Evolutionary conservation across 1,284 basidiomycete genomes (phyloP), one percentile per base, ranked within the genome.

Genomic region (Irpex sp.): DNA sequence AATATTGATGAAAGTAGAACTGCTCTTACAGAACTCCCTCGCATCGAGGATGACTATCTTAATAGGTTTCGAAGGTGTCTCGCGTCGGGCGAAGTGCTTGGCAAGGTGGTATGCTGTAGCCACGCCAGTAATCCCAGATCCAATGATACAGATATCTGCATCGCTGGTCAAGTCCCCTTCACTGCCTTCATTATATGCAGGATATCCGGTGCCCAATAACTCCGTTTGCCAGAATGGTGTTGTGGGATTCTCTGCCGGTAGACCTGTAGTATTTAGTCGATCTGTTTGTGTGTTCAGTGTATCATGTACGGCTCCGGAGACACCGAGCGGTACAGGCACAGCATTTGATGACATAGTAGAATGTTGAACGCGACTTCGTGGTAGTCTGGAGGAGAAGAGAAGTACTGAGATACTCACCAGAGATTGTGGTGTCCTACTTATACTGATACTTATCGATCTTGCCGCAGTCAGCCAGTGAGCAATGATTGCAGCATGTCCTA

Each of bases 301-400:
- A 11, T 51, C 61, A 50, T 72, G 68, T 15, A 68, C 62, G 39
- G 65, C 62, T 2, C 68, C 68, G 26, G 64, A 47, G n/a, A 67
- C 67, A 60, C 67, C 68, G 46, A 70, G 61, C 31, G 61, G 60
- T 2, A 70, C 61, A 2, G 70, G 67, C 31, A 33, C 31, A 33
- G 31, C 31, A 33, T 33, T 33, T 33, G 31, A 33, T 33, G 31
- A 5, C 31, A 33, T 33, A 1, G 31, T 1, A 0, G 31, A 1
- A 33, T 1, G 31, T 1, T 1, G 5, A 26, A 26, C 26, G 26
- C 26, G 26, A 26, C 31, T 33, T 33, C 6, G 31, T 33, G 31
- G 31, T 33, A 33, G 31, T 33, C 1, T 6, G 31, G 31, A 33
- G 1, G 31, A 33, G 31, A 33, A 33, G 31, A 33, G 31, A 33